A percentile compares a stretch with the other conserved stretches of the same genome.
phyloP scores from a whole-genome alignment of 208 protist genomes.

The Acanthamoeba lenticulata region DNA sequence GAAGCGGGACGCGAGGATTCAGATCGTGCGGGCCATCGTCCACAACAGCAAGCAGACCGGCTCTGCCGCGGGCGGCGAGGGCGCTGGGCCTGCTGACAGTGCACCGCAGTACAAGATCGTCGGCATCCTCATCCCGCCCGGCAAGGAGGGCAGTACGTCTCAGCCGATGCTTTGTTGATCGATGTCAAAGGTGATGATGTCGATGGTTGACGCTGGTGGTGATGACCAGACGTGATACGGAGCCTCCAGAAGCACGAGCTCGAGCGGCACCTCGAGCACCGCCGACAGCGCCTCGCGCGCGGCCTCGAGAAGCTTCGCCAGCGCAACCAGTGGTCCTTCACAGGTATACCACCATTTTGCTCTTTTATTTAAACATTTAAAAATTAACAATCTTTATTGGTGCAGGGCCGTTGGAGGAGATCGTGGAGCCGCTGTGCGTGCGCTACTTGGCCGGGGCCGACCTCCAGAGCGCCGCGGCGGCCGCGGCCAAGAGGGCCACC shows the following conservation, averaged over 20 bases:
- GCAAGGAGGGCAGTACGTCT: not conserved
- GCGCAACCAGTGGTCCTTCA: not conserved
- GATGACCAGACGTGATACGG: not conserved
- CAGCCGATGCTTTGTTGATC: too few relatives aligned
- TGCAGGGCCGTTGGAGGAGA: not conserved
- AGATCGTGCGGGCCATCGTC: not conserved
- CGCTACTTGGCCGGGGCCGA: not conserved
- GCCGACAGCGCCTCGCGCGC: not conserved
- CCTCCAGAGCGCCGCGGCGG: not conserved
- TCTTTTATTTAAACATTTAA: not conserved
- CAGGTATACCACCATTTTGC: not conserved
- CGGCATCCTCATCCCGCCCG: slow-evolving; percentile 7
- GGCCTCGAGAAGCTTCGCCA: not conserved
- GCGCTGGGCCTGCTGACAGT: not conserved
- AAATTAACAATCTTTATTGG: not conserved
- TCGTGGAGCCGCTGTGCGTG: not conserved
- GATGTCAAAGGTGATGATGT: too few relatives aligned
- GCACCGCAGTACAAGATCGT: not conserved
- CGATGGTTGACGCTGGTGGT: not conserved
- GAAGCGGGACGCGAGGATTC: not conserved
- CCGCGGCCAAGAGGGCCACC: not conserved
- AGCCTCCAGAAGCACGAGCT: not conserved
- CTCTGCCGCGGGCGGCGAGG: not conserved
- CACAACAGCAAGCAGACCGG: not conserved
- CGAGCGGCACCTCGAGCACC: not conserved